Percentiles rank a stretch among this genome's conserved stretches.
Evolutionary conservation across 305 asterid genomes (phyloP).

Genomic region (Fraxinus greggii): DNA sequence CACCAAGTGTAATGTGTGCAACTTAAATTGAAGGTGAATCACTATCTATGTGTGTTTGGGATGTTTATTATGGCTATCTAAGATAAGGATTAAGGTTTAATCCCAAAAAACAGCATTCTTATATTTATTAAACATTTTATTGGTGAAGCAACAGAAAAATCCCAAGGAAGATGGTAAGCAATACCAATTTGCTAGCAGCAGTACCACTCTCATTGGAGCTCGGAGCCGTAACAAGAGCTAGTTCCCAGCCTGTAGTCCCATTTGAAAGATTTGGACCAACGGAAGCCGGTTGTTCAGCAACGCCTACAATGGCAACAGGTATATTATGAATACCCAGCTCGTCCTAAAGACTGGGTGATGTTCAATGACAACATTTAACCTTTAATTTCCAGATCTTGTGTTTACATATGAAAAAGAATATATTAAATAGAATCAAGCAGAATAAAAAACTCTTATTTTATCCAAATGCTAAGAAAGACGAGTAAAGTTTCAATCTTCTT

Average conservation of each 20-base stretch:
- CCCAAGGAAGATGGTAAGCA: not conserved
- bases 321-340: conserved; percentile 1
- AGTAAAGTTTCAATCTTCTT: not conserved
- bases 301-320: conserved; percentile 29
- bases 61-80: not conserved
- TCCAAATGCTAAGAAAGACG: not conserved
- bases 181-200: conserved; percentile 78
- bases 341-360: not conserved
- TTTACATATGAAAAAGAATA: not conserved
- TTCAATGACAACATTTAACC: not conserved
- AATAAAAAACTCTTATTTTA: not conserved
- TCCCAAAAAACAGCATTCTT: not conserved
- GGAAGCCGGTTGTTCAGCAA: conserved; percentile 52
- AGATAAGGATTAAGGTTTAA: not conserved
- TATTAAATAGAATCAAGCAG: not conserved
- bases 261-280: conserved; percentile 45
- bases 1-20: not conserved
- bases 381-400: not conserved
- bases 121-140: not conserved
- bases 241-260: conserved; percentile 85
- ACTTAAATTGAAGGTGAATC: not conserved
- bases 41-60: not conserved
- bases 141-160: not conserved
- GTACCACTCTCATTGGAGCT: conserved; percentile 73
- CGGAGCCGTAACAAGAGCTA: conserved; percentile 86